These are phyloP conservation scores for Pulveroboletus sp. DNA, from an alignment of 768 basidiomycete genomes.

Conservation along the genomic window DNA sequence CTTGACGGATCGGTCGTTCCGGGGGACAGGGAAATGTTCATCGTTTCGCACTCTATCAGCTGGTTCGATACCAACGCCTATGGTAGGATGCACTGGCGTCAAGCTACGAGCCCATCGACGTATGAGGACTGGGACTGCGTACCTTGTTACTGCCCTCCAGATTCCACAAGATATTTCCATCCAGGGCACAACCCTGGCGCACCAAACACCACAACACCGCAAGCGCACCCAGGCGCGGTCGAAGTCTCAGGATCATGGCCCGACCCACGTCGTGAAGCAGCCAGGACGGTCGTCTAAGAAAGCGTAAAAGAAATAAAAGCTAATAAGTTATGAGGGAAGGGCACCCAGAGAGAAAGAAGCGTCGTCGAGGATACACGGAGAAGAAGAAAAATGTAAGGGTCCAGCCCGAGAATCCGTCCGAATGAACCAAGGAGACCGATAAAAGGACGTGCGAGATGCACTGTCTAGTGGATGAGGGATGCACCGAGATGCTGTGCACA, in stretches of 20 bases:
- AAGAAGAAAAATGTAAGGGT: constrained; percentile 1
- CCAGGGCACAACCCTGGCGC: constrained; percentile 3
- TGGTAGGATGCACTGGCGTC: neutral
- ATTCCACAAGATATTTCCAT: neutral
- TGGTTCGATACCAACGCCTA: neutral
- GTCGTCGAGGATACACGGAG: neutral
- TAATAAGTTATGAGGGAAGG: too few relatives aligned
- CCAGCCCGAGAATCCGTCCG: constrained; percentile 18
- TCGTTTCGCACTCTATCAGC: constrained; percentile 15
- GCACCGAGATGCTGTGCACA: neutral
- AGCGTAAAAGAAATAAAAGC: neutral
- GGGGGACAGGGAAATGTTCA: constrained; percentile 6
- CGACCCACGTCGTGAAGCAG: neutral
- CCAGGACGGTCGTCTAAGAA: neutral
- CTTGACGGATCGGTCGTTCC: neutral
- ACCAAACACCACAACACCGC: constrained; percentile 1
- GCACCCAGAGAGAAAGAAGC: neutral
- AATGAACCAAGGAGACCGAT: neutral
- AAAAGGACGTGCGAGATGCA: neutral
- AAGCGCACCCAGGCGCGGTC: constrained; percentile 1
- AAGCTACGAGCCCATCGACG: neutral
- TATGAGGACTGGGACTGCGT: neutral
- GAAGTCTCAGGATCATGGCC: constrained; percentile 13
- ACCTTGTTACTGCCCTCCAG: constrained; percentile 4
- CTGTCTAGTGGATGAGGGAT: neutral